A percentile compares a stretch with the other conserved stretches of the same genome.
phyloP scores from a whole-genome alignment of 1,284 basidiomycete species.

The Phaffia rhodozyma region DNA sequence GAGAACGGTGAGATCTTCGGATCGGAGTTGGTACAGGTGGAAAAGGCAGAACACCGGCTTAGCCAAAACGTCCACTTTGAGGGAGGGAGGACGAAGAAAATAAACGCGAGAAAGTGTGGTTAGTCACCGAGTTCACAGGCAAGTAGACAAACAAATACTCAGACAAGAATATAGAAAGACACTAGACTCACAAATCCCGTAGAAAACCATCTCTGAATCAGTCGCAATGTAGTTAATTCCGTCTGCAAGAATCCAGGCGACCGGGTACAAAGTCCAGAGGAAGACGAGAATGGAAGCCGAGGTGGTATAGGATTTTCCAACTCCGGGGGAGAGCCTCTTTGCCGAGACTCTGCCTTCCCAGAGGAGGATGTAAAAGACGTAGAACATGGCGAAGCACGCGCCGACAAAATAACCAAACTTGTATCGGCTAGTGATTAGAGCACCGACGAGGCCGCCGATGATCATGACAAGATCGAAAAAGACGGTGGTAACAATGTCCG shows the following conservation, averaged over 20 bases:
- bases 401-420: constrained; percentile 40
- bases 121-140: not conserved
- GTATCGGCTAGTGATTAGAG: constrained; percentile 42
- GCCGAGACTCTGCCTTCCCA: constrained; percentile 25
- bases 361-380: constrained; percentile 37
- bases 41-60: constrained; percentile 41
- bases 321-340: constrained; percentile 26
- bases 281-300: constrained; percentile 40
- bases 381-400: constrained; percentile 41
- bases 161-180: not conserved
- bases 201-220: constrained; percentile 35
- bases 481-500: constrained; percentile 40
- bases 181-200: constrained; percentile 21
- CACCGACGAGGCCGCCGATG: constrained; percentile 44
- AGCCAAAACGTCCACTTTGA: constrained; percentile 45
- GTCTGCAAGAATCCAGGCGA: constrained; percentile 38
- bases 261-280: constrained; percentile 44
- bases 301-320: constrained; percentile 36
- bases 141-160: not conserved
- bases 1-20: constrained; percentile 10
- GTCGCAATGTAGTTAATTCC: constrained; percentile 35
- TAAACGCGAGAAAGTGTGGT: not conserved
- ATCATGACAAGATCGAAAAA: constrained; percentile 47
- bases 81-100: not conserved
- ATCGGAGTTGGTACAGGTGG: constrained; percentile 29